These are phyloP conservation scores for Solanum lignicaule DNA, from an alignment of 257 asterid species.

Conservation along the genomic window DNA sequence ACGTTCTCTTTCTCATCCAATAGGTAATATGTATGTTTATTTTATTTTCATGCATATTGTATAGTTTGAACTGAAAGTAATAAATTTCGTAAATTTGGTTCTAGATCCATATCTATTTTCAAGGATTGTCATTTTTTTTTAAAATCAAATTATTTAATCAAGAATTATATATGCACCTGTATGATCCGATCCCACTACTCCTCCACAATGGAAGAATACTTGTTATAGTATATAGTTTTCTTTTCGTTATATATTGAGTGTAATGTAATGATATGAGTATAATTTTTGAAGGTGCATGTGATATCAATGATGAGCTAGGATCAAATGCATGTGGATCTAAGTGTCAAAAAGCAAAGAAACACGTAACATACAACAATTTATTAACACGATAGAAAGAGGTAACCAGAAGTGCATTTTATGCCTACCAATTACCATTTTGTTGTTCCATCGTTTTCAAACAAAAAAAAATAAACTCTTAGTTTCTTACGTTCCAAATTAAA, in stretches of 20 bases:
- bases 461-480: not conserved
- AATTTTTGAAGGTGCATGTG: not conserved
- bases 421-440: not conserved
- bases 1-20: not conserved
- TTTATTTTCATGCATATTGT: not conserved
- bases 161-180: not conserved
- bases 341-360: not conserved
- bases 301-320: not conserved
- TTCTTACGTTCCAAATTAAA: not conserved
- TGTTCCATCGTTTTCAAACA: not conserved
- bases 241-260: not conserved
- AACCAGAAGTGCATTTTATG: not conserved
- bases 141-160: not conserved
- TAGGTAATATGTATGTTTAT: not conserved
- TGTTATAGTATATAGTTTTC: not conserved
- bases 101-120: not conserved
- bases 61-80: not conserved
- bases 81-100: not conserved
- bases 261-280: not conserved
- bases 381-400: not conserved
- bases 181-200: not conserved
- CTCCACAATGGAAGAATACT: not conserved
- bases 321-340: constrained; percentile 12
- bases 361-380: not conserved
- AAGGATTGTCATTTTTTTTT: not conserved